Evolutionary conservation across 768 basidiomycete species (phyloP).

Genomic region (Hygrocybe punicea): DNA sequence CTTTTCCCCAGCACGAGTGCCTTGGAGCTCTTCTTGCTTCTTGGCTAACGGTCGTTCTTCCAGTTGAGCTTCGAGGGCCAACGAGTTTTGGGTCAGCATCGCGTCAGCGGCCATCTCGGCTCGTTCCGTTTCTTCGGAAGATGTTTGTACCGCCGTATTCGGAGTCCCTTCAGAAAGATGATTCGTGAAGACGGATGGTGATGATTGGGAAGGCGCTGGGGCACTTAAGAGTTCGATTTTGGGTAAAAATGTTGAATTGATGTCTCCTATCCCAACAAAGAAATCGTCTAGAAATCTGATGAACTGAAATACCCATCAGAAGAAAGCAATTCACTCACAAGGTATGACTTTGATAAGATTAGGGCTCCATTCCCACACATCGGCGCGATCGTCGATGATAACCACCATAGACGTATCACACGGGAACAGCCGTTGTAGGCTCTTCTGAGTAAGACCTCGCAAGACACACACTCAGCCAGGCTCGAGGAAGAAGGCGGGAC

Average conservation of each 20-base stretch:
- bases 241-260: conserved; percentile 91
- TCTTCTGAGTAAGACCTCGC: conserved; percentile 86
- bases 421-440: conserved; percentile 87
- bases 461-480: conserved; percentile 15
- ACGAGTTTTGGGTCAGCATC: conserved; percentile 65
- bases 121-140: conserved; percentile 42
- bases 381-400: conserved; percentile 96
- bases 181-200: conserved; percentile 10
- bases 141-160: conserved; percentile 21
- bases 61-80: conserved; percentile 78
- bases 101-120: conserved; percentile 48
- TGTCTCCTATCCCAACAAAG: conserved; percentile 97
- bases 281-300: conserved; percentile 72
- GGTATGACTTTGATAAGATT: conserved; percentile 96
- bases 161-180: conserved; percentile 19
- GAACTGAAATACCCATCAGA: conserved; percentile 2
- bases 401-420: conserved; percentile 99
- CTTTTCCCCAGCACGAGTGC: conserved; percentile 35
- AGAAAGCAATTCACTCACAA: conserved; percentile 49
- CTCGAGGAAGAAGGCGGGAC: conserved; percentile 3
- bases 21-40: conserved; percentile 75
- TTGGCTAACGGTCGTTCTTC: conserved; percentile 85
- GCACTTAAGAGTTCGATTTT: conserved; percentile 56
- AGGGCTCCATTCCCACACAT: conserved; percentile 98
- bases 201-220: conserved; percentile 26